Conservation (phyloP, 2,329 filamentous ascomycete genomes). For the Aspergillus calidoustus region DNA sequence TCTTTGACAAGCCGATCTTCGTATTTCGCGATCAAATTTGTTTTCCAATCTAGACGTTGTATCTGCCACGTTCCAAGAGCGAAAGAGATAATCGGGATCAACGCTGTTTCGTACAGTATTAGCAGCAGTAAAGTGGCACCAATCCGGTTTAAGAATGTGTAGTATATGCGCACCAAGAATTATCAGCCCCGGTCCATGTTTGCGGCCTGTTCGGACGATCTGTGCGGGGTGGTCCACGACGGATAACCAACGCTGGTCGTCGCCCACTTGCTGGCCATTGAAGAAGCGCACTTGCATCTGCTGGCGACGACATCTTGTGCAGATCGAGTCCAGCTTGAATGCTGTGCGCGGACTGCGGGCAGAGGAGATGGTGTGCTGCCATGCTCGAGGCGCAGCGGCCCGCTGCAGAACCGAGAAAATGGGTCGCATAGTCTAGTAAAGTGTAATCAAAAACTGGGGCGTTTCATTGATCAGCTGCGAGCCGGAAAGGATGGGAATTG, state of each 20-base stretch:
- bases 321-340: constrained; percentile 38
- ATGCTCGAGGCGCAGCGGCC: constrained; percentile 27
- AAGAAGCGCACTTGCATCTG: constrained; percentile 47
- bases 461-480: background rate
- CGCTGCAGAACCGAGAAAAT: constrained; percentile 35
- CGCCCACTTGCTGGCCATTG: constrained; percentile 56
- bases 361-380: constrained; percentile 27
- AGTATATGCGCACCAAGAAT: constrained; percentile 64
- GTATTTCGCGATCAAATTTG: constrained; percentile 84
- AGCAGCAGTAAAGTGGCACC: background rate
- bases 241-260: constrained; percentile 80
- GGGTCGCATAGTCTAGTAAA: constrained; percentile 31
- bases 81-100: constrained; percentile 93
- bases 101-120: constrained; percentile 49
- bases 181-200: constrained; percentile 79
- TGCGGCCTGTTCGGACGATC: constrained; percentile 74
- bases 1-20: constrained; percentile 88
- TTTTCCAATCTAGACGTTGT: constrained; percentile 90
- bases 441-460: background rate
- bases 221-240: constrained; percentile 84
- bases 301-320: constrained; percentile 40
- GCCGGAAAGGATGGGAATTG: background rate
- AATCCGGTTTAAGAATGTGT: background rate
- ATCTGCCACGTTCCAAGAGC: constrained; percentile 93
- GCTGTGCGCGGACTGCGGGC: constrained; percentile 25